These are phyloP conservation scores for Gossypium anomalum DNA, from an alignment of 345 rosid species.

Conservation along the genomic window DNA sequence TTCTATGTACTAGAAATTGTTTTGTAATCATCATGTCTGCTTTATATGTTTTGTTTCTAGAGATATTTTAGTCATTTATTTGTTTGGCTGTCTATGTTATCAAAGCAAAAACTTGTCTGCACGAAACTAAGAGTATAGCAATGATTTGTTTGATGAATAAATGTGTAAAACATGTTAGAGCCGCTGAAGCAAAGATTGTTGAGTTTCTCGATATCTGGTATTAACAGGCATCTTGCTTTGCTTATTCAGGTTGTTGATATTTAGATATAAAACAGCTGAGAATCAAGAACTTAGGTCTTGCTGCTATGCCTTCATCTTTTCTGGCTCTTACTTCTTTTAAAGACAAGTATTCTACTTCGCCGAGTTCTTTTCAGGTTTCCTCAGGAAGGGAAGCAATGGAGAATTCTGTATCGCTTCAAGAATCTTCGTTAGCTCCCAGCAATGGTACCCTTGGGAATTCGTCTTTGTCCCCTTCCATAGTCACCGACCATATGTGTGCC, in stretches of 20 bases:
- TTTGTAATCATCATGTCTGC: neutral
- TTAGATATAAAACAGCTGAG: neutral
- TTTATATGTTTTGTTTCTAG: neutral
- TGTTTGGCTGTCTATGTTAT: neutral
- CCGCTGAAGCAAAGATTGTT: neutral
- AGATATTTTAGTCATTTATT: neutral
- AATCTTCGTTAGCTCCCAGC: constrained; percentile 32
- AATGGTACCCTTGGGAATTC: constrained; percentile 29
- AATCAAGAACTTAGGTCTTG: constrained; percentile 16
- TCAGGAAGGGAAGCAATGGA: constrained; percentile 44
- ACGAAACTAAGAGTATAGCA: neutral
- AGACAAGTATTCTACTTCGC: constrained; percentile 34
- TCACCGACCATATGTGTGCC: constrained; percentile 29
- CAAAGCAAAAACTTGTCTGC: neutral
- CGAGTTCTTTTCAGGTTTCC: constrained; percentile 37
- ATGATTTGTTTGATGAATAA: neutral
- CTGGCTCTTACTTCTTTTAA: constrained; percentile 35
- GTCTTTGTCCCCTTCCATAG: constrained; percentile 33
- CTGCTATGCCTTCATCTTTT: constrained; percentile 39
- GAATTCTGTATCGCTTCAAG: constrained; percentile 32
- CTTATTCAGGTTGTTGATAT: constrained; percentile 4
- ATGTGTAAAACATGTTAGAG: neutral
- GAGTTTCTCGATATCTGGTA: constrained; percentile 16
- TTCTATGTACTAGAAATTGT: neutral
- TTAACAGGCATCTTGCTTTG: constrained; percentile 13